Evolutionary conservation across 2,329 filamentous ascomycete genomes (phyloP).

Genomic region (Penicillium sp.): DNA sequence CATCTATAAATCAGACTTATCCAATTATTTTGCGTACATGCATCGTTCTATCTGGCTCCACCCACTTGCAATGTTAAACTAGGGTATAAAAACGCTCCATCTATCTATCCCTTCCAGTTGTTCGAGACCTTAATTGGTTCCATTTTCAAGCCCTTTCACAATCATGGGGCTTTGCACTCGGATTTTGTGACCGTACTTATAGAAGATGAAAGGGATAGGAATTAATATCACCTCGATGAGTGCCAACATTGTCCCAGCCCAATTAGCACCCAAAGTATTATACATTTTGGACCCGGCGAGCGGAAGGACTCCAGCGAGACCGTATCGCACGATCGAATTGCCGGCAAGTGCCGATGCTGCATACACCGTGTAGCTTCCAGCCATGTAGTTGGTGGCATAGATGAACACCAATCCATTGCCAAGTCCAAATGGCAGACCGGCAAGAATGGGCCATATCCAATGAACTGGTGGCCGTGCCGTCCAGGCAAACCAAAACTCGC

Average conservation of each 20-base stretch:
- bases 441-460: slow-evolving; percentile 69
- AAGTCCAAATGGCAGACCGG: slow-evolving; percentile 69
- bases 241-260: slow-evolving; percentile 63
- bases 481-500: slow-evolving; percentile 77
- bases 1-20: no score
- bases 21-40: no score
- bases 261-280: slow-evolving; percentile 60
- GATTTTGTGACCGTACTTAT: slow-evolving; percentile 40
- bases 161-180: slow-evolving; percentile 27
- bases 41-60: no score
- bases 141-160: slow-evolving; percentile 3
- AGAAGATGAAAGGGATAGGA: slow-evolving; percentile 46
- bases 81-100: no score
- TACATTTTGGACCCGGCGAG: slow-evolving; percentile 70
- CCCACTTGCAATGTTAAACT: no score
- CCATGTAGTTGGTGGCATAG: slow-evolving; percentile 71
- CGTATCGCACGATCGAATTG: slow-evolving; percentile 66
- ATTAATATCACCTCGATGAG: slow-evolving; percentile 27
- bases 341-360: slow-evolving; percentile 71
- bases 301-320: slow-evolving; percentile 66
- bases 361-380: slow-evolving; percentile 69
- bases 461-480: slow-evolving; percentile 70
- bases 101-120: no score
- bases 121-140: background rate
- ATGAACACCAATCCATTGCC: slow-evolving; percentile 73